Evolutionary conservation across 768 basidiomycete species (phyloP).

Genomic region (Hygrocybe coccinea): DNA sequence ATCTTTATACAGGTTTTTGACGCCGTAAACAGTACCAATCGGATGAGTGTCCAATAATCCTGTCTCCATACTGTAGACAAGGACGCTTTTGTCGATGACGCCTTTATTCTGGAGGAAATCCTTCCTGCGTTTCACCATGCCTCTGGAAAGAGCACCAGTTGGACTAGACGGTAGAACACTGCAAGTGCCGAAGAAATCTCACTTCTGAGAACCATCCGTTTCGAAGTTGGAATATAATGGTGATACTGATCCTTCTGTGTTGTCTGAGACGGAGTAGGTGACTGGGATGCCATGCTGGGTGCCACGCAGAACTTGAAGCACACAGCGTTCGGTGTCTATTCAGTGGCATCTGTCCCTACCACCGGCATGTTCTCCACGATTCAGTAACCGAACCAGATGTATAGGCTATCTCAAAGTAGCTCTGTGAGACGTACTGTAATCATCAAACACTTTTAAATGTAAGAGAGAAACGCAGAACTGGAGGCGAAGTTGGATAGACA

Average conservation of each 20-base stretch:
- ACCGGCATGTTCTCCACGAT: no score
- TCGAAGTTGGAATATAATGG: neutral
- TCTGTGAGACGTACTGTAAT: no score
- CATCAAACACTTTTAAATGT: no score
- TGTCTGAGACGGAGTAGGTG: no score
- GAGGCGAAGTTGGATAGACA: no score
- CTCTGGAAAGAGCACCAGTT: neutral
- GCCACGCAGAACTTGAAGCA: no score
- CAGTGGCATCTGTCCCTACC: no score
- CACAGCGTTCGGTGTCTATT: no score
- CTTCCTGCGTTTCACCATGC: neutral
- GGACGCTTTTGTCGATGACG: neutral
- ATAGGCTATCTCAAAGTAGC: no score
- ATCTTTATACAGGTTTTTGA: neutral
- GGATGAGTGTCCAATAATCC: neutral
- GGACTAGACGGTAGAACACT: neutral
- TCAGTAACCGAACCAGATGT: no score
- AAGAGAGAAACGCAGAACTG: no score
- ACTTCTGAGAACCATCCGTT: neutral
- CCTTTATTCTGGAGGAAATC: neutral
- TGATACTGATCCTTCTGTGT: slow-evolving; percentile 1
- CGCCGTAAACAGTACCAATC: neutral
- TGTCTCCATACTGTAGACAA: neutral
- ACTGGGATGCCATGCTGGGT: no score
- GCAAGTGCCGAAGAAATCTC: neutral